Conservation (phyloP, 1,284 basidiomycete genomes). For the Rhodotorula sp. region DNA sequence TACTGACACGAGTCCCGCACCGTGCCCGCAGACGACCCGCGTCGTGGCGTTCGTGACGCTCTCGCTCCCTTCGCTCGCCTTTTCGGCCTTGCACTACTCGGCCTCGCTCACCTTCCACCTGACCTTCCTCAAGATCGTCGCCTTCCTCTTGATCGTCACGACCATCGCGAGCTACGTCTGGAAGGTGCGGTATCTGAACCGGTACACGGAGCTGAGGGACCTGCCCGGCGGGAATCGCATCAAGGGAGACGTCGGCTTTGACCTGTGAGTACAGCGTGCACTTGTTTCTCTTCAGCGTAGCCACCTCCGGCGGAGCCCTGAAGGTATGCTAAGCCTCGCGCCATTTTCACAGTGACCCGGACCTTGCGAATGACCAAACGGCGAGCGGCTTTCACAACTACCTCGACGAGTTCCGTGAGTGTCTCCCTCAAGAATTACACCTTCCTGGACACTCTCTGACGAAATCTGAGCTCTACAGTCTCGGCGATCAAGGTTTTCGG, state of each 20-base stretch:
- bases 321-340: not conserved
- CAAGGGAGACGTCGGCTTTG: conserved; percentile 23
- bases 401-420: conserved; percentile 74
- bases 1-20: not conserved
- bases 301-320: not conserved
- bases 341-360: conserved; percentile 62
- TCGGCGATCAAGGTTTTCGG: conserved; percentile 92
- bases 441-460: not conserved
- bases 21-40: not conserved
- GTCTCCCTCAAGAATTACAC: not conserved
- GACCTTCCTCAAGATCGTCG: conserved; percentile 32
- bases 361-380: conserved; percentile 73
- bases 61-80: conserved; percentile 5
- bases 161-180: conserved; percentile 30
- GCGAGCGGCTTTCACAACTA: conserved; percentile 83
- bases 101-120: conserved; percentile 32
- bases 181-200: conserved; percentile 40
- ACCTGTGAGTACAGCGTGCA: conserved; percentile 9
- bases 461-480: conserved; percentile 48
- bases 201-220: conserved; percentile 73
- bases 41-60: conserved; percentile 12
- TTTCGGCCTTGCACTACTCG: conserved; percentile 19
- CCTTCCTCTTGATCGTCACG: conserved; percentile 24
- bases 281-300: conserved; percentile 31
- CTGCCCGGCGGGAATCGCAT: conserved; percentile 55